A percentile compares a stretch with the other conserved stretches of the same genome.
Evolutionary conservation across 2,329 filamentous ascomycete species (phyloP).

Genomic region (Cordyceps javanica): DNA sequence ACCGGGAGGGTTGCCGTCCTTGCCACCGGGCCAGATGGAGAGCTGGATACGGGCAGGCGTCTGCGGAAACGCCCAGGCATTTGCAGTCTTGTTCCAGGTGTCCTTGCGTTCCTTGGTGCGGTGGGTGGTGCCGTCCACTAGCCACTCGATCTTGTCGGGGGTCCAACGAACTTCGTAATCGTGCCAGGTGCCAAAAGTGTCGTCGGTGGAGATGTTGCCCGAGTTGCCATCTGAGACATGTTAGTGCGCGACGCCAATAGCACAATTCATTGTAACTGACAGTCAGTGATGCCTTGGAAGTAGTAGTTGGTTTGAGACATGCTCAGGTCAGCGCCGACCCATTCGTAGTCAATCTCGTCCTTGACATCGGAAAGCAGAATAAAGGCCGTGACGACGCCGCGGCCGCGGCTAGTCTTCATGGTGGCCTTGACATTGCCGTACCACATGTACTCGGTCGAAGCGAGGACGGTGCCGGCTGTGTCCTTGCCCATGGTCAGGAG

Average conservation of each 20-base stretch:
- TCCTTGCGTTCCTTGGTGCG: conserved; percentile 69
- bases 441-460: conserved; percentile 85
- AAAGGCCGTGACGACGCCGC: conserved; percentile 93
- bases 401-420: conserved; percentile 76
- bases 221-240: conserved; percentile 62
- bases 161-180: conserved; percentile 93
- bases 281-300: conserved; percentile 87
- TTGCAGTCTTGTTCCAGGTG: conserved; percentile 79
- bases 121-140: conserved; percentile 71
- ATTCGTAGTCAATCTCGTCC: conserved; percentile 98
- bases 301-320: conserved; percentile 93
- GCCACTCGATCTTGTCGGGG: conserved; percentile 80
- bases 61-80: conserved; percentile 84
- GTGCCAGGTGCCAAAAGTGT: conserved; percentile 76
- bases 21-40: conserved; percentile 92
- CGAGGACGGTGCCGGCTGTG: conserved; percentile 81
- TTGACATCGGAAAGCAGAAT: conserved; percentile 93
- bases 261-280: conserved; percentile 45
- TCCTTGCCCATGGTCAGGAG: conserved; percentile 84
- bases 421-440: conserved; percentile 87
- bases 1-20: conserved; percentile 69
- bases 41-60: conserved; percentile 86
- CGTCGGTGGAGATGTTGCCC: conserved; percentile 58
- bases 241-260: background rate
- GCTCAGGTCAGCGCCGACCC: conserved; percentile 71